These are phyloP conservation scores for Cladobotryum protrusum DNA, from an alignment of 2,329 filamentous ascomycete species.

Conservation along the genomic window DNA sequence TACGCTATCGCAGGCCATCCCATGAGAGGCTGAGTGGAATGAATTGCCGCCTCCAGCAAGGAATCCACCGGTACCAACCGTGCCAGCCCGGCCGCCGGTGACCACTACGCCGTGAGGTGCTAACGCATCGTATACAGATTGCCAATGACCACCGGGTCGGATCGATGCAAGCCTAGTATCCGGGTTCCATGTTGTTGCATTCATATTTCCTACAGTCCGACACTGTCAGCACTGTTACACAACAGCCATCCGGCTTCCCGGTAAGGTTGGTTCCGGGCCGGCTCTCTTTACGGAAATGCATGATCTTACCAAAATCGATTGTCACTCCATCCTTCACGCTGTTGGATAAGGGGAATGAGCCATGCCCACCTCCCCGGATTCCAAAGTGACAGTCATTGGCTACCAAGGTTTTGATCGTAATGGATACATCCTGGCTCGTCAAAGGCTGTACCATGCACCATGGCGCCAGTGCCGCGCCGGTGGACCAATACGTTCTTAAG, in stretches of 20 bases:
- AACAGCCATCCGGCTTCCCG: no score
- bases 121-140: conserved; percentile 31
- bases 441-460: conserved; percentile 31
- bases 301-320: conserved; percentile 26
- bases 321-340: conserved; percentile 31
- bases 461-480: conserved; percentile 28
- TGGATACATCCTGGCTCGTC: conserved; percentile 30
- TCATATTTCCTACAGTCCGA: conserved; percentile 21
- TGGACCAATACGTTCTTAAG: conserved; percentile 31
- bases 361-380: conserved; percentile 34
- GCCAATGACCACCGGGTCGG: conserved; percentile 32
- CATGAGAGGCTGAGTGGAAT: conserved; percentile 27
- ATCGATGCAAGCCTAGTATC: conserved; percentile 25
- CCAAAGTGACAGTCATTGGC: conserved; percentile 29
- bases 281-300: no score
- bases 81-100: conserved; percentile 30
- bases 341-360: conserved; percentile 26
- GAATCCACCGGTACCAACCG: conserved; percentile 31
- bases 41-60: conserved; percentile 31
- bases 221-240: background rate
- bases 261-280: no score
- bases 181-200: conserved; percentile 23
- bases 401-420: conserved; percentile 27
- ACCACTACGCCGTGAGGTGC: conserved; percentile 26
- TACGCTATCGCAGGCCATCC: conserved; percentile 39